phyloP scores from a whole-genome alignment of 2,329 filamentous ascomycete genomes.

The Metarhizium guizhouense region DNA sequence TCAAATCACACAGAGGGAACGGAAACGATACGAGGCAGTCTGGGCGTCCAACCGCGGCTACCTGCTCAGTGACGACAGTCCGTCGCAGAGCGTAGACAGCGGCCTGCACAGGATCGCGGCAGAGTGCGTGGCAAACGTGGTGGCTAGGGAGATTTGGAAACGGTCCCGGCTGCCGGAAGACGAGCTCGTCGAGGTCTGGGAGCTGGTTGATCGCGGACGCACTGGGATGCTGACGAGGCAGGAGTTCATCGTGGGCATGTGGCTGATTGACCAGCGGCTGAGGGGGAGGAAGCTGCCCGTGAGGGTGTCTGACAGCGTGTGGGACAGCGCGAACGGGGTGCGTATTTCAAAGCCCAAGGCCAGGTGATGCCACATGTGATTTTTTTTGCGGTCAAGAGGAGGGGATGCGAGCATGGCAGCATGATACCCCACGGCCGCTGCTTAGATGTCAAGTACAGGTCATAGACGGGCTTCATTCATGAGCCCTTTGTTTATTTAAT shows the following conservation, averaged over 20 bases:
- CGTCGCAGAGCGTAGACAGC: slow-evolving; percentile 9
- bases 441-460: no score
- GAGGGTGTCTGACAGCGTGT: slow-evolving; percentile 64
- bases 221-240: slow-evolving; percentile 51
- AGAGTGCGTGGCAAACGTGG: slow-evolving; percentile 54
- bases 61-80: slow-evolving; percentile 23
- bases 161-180: slow-evolving; percentile 58
- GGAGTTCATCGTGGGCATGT: slow-evolving; percentile 77
- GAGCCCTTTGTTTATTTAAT: no score
- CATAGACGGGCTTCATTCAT: no score
- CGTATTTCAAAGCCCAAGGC: slow-evolving; percentile 25
- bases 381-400: background rate
- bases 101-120: slow-evolving; percentile 18
- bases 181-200: slow-evolving; percentile 69
- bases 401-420: no score
- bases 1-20: slow-evolving; percentile 59
- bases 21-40: slow-evolving; percentile 75
- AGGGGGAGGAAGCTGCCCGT: slow-evolving; percentile 68
- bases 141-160: slow-evolving; percentile 68
- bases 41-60: slow-evolving; percentile 74
- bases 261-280: slow-evolving; percentile 74
- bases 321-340: slow-evolving; percentile 55
- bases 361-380: slow-evolving; percentile 8
- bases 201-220: slow-evolving; percentile 54
- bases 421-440: no score